Conservation (phyloP, 768 basidiomycete genomes). For the Termitomyces sp. region DNA sequence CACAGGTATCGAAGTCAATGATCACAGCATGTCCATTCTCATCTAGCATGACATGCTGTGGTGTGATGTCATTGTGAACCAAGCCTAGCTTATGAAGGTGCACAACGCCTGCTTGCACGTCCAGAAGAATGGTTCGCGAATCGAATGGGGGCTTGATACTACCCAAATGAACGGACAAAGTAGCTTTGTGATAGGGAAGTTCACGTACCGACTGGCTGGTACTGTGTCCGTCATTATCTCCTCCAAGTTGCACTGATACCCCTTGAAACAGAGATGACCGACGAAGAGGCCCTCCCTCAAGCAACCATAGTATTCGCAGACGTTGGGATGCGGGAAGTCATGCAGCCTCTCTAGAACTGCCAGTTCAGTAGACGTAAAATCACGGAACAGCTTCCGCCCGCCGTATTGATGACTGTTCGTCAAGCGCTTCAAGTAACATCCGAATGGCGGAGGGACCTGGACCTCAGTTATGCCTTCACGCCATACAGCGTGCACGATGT, state of each 20-base stretch:
- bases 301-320: conserved; percentile 6
- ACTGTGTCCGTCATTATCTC: conserved; percentile 6
- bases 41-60: conserved; percentile 4
- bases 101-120: conserved; percentile 1
- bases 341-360: conserved; percentile 2
- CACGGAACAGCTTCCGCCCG: conserved; percentile 3
- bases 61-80: conserved; percentile 6
- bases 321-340: conserved; percentile 1
- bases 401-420: conserved; percentile 3
- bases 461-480: conserved; percentile 6
- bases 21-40: conserved; percentile 3
- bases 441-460: conserved; percentile 1
- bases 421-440: conserved; percentile 4
- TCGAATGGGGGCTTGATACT: conserved; percentile 4
- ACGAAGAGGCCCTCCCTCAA: conserved; percentile 7
- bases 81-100: conserved; percentile 4
- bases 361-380: conserved; percentile 5
- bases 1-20: conserved; percentile 5
- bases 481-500: conserved; percentile 4
- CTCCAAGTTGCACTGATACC: conserved; percentile 7
- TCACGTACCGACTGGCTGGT: not conserved
- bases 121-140: conserved; percentile 1
- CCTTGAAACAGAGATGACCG: conserved; percentile 6
- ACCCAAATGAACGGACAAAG: not conserved
- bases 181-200: not conserved